A percentile compares a stretch with the other conserved stretches of the same genome.
phyloP scores from a whole-genome alignment of 2,329 filamentous ascomycete species.

The Penicillium paneum region DNA sequence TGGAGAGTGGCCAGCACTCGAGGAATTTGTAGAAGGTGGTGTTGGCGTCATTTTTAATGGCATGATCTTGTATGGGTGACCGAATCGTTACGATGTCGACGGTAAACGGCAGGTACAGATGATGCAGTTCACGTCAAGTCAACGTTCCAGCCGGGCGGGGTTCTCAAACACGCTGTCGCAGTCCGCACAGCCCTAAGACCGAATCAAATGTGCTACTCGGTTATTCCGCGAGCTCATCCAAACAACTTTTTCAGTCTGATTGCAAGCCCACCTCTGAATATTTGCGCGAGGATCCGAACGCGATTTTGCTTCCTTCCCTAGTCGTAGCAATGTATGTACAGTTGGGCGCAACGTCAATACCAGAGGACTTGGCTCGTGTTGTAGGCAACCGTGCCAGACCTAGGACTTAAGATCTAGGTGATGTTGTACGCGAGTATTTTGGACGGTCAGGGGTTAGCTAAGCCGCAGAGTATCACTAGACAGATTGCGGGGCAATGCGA shows the following conservation, averaged over 20 bases:
- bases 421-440: neutral
- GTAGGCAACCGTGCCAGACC: neutral
- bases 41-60: slow-evolving; percentile 38
- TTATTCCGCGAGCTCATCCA: neutral
- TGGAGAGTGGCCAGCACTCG: slow-evolving; percentile 72
- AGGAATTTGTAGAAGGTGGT: slow-evolving; percentile 62
- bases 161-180: neutral
- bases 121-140: neutral
- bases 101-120: neutral
- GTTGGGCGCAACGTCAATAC: neutral
- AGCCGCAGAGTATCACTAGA: neutral
- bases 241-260: neutral
- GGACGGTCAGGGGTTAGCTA: neutral
- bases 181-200: neutral
- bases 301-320: neutral
- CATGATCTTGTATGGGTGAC: neutral
- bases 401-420: neutral
- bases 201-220: neutral
- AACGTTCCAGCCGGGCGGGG: neutral
- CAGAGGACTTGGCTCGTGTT: neutral
- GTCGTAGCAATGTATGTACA: neutral
- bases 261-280: neutral
- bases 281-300: neutral
- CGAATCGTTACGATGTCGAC: too few relatives aligned
- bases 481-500: neutral